A percentile compares a stretch with the other conserved stretches of the same genome.
These are phyloP conservation scores for Lasiosphaeria hispida DNA, from an alignment of 495 filamentous ascomycete species.

Conservation along the genomic window DNA sequence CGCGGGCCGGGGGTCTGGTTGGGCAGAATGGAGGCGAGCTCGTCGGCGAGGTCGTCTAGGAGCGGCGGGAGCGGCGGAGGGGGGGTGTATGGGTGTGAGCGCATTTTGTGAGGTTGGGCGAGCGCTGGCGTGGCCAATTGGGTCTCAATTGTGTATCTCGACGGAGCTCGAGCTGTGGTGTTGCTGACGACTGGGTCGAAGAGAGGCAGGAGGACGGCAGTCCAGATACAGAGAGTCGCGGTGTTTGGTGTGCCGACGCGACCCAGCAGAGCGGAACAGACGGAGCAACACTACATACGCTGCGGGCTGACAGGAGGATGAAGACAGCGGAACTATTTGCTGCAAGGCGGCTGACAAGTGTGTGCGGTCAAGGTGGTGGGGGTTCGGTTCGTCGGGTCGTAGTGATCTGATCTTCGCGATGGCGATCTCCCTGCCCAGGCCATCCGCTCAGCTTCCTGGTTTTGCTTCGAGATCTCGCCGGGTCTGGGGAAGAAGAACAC, in stretches of 20 bases:
- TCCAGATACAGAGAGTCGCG: no score
- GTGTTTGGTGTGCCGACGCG: no score
- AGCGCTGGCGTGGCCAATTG: background rate
- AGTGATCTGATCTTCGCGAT: background rate
- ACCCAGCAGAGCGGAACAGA: no score
- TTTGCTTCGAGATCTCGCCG: background rate
- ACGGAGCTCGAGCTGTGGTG: background rate
- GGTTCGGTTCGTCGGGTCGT: background rate
- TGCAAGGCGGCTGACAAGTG: no score
- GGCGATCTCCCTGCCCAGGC: background rate
- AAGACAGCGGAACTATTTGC: no score
- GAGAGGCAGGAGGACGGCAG: no score
- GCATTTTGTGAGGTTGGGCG: constrained; percentile 21
- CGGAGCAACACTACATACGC: no score
- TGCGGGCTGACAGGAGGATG: no score
- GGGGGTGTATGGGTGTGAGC: constrained; percentile 36
- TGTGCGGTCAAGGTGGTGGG: no score
- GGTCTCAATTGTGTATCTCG: background rate
- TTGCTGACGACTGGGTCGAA: background rate
- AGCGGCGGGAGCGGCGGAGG: constrained; percentile 37
- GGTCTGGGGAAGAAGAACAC: background rate
- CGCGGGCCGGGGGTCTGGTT: constrained; percentile 40
- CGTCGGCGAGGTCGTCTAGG: constrained; percentile 45
- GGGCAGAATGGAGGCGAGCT: constrained; percentile 48
- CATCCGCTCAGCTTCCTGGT: background rate